phyloP scores from a whole-genome alignment of 2,329 filamentous ascomycete species.

The Chalara sp. region DNA sequence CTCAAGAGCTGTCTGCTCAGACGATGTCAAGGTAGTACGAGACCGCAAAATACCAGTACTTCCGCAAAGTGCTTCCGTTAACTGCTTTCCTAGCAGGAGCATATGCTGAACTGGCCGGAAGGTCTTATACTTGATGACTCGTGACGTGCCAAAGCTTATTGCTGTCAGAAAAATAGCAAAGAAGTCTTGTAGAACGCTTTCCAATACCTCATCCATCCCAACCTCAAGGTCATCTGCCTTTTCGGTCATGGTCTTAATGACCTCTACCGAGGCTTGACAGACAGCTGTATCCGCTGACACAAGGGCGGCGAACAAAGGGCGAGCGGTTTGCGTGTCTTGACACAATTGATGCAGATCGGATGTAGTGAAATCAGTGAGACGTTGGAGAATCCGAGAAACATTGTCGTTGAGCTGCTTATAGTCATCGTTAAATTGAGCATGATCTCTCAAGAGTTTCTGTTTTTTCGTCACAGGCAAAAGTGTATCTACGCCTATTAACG shows the following conservation, averaged over 20 bases:
- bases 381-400: conserved; percentile 69
- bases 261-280: conserved; percentile 71
- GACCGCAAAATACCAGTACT: conserved; percentile 41
- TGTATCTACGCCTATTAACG: conserved; percentile 69
- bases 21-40: conserved; percentile 14
- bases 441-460: conserved; percentile 42
- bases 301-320: conserved; percentile 70
- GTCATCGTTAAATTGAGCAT: conserved; percentile 70
- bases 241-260: conserved; percentile 76
- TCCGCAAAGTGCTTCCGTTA: conserved; percentile 51
- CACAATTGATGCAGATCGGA: conserved; percentile 65
- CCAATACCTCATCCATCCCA: not conserved
- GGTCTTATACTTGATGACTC: conserved; percentile 37
- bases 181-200: conserved; percentile 39
- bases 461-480: conserved; percentile 37
- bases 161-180: conserved; percentile 38
- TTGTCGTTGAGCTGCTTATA: conserved; percentile 55
- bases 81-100: conserved; percentile 49
- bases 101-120: conserved; percentile 53
- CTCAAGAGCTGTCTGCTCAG: conserved; percentile 35
- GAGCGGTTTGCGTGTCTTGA: conserved; percentile 58
- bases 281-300: conserved; percentile 75
- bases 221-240: conserved; percentile 35
- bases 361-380: conserved; percentile 68
- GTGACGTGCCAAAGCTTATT: conserved; percentile 35